Evolutionary conservation across 352 stramenopile genomes (phyloP), one percentile per base, ranked within the genome.

Genomic region (Poterioochromonas sp.): DNA sequence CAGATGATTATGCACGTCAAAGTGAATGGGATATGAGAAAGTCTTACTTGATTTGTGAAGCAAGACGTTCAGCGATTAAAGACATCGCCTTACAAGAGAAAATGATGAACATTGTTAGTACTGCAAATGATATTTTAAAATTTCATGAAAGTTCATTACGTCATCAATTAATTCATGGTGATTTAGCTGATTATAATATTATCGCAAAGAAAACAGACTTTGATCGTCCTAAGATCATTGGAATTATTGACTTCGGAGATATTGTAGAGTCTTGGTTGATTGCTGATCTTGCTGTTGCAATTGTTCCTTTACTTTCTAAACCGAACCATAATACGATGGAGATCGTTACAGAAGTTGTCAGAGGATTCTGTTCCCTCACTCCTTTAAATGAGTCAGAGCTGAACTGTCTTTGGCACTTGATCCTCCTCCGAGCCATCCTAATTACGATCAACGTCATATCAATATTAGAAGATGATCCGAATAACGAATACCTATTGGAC

Each of bases 171-270:
- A 29, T 73, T 43, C 63, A 73, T 47, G 63, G 35, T 32, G 63
- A 73, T 73, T 29, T 73, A 26, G 63, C 63, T 41, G 2, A 1
- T 26, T 73, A 73, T 49, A 73, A 73, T 73, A 29, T 73, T 1
- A 15, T 73, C 11, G 63, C 63, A 49, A 11, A 22, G 35, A 11
- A 40, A 32, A 26, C 2, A n/a, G 18, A 12, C 3, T 5, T 32
- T 73, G 37, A 29, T 20, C 63, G n/a, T 41, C 63, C 63, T n/a
- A 47, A 26, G 8, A 29, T 44, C 35, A 26, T 12, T 26, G 63
- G 35, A 5, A 73, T 73, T 12, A 73, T 73, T 73, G 63, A 73
- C 40, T 73, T 73, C n/a, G 63, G 63, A 3, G 63, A 73, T 47
- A 29, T 47, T 26, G 26, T 29, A 26, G 63, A 34, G 37, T 32